Conservation (phyloP, 108 stramenopile genomes). For the Skeletonema marinoi region DNA sequence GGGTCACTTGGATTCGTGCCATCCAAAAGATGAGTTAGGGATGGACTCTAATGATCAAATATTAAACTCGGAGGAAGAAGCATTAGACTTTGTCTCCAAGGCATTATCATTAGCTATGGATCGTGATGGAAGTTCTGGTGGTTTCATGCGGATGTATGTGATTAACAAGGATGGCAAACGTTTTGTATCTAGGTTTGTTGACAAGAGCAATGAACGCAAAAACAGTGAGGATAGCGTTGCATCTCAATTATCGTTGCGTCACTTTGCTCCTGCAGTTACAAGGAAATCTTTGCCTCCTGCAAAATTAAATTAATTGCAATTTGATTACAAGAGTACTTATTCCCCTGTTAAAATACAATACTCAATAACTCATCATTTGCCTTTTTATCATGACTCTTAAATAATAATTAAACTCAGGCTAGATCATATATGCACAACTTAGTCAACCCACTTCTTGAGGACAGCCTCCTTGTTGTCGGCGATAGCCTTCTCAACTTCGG, state of each 20-base stretch:
- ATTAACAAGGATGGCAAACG: slow-evolving; percentile 47
- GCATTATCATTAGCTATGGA: slow-evolving; percentile 70
- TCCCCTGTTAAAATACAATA: background rate
- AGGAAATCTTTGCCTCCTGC: background rate
- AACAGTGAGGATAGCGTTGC: background rate
- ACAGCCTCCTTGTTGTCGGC: slow-evolving; percentile 69
- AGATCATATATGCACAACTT: slow-evolving; percentile 13
- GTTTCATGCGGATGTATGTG: slow-evolving; percentile 63
- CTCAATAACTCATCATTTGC: background rate
- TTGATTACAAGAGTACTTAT: background rate
- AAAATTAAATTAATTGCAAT: background rate
- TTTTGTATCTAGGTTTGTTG: slow-evolving; percentile 5
- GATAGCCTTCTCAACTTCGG: slow-evolving; percentile 55
- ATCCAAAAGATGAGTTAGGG: slow-evolving; percentile 13
- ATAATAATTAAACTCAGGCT: background rate
- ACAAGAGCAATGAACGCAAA: background rate
- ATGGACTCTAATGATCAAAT: background rate
- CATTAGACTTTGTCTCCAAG: slow-evolving; percentile 60
- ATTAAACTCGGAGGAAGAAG: slow-evolving; percentile 57
- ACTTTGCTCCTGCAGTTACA: background rate
- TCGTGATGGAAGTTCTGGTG: slow-evolving; percentile 85
- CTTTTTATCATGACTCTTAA: background rate
- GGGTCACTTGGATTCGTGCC: slow-evolving; percentile 65
- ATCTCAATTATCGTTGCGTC: background rate
- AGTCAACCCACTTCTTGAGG: slow-evolving; percentile 86